Conservation (phyloP, 1,284 basidiomycete genomes). For the Moniliophthora roreri region DNA sequence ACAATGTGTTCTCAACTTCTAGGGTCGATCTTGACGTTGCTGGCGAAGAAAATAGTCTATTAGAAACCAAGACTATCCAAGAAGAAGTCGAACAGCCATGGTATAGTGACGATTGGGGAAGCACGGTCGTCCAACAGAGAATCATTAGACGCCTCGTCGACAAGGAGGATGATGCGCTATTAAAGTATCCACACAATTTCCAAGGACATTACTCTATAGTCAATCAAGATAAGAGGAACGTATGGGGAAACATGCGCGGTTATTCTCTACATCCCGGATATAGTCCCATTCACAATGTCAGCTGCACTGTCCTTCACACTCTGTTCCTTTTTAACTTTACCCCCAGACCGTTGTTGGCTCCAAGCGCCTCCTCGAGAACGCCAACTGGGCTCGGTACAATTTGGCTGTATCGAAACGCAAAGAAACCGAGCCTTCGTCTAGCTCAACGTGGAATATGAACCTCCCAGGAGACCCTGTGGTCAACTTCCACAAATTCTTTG, state of each 20-base stretch:
- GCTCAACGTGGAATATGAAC: slow-evolving; percentile 62
- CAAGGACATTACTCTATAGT: slow-evolving; percentile 59
- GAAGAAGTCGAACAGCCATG: slow-evolving; percentile 52
- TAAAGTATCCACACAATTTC: slow-evolving; percentile 56
- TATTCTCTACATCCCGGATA: slow-evolving; percentile 58
- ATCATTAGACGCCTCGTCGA: slow-evolving; percentile 48
- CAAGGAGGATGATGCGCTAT: slow-evolving; percentile 55
- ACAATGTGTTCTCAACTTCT: slow-evolving; percentile 9
- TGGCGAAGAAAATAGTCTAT: slow-evolving; percentile 56
- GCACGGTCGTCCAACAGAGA: slow-evolving; percentile 51
- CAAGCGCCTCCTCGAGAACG: slow-evolving; percentile 57
- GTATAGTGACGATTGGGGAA: slow-evolving; percentile 65
- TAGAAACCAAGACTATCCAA: slow-evolving; percentile 48
- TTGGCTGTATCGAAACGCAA: slow-evolving; percentile 57
- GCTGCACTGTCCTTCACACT: no score
- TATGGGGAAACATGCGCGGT: slow-evolving; percentile 56
- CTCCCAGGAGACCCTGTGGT: slow-evolving; percentile 57
- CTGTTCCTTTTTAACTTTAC: no score
- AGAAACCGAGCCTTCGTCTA: slow-evolving; percentile 58
- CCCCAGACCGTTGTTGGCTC: slow-evolving; percentile 54
- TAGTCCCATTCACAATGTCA: slow-evolving; percentile 50
- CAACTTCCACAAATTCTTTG: slow-evolving; percentile 64
- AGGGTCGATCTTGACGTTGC: slow-evolving; percentile 60
- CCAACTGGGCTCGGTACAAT: slow-evolving; percentile 67
- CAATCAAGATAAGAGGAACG: slow-evolving; percentile 56